These are phyloP conservation scores for Exophiala phaeomuriformis DNA, from an alignment of 2,329 filamentous ascomycete species.

Conservation along the genomic window DNA sequence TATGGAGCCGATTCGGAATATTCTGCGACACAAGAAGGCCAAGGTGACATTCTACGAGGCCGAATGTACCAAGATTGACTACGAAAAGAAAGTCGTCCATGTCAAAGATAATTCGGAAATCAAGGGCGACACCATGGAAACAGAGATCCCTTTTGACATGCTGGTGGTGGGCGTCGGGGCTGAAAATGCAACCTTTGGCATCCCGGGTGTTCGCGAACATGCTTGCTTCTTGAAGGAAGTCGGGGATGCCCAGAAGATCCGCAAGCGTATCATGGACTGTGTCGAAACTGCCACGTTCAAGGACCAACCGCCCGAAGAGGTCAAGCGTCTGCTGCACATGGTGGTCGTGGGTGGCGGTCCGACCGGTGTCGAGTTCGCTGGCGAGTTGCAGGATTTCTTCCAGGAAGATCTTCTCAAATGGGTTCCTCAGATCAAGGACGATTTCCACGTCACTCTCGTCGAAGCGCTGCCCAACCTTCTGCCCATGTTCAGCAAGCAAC, in stretches of 20 bases:
- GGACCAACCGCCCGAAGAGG: constrained; percentile 79
- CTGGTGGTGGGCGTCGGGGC: constrained; percentile 94
- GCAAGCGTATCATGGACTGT: constrained; percentile 99
- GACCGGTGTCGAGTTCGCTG: constrained; percentile 96
- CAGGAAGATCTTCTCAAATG: constrained; percentile 97
- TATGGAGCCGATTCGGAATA: constrained; percentile 97
- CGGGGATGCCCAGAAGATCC: constrained; percentile 87
- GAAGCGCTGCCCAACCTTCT: constrained; percentile 95
- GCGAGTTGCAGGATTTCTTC: constrained; percentile 98
- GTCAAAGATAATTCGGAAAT: constrained; percentile 90
- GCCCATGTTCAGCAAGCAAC: constrained; percentile 96
- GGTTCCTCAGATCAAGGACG: constrained; percentile 87
- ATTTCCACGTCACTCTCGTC: constrained; percentile 95
- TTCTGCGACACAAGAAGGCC: constrained; percentile 89
- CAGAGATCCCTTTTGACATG: constrained; percentile 95
- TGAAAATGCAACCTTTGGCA: constrained; percentile 97
- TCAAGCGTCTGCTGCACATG: constrained; percentile 95
- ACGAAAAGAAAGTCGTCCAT: constrained; percentile 77
- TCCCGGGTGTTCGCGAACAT: constrained; percentile 88
- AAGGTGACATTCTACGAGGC: constrained; percentile 96
- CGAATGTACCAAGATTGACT: constrained; percentile 87
- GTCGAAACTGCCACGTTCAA: constrained; percentile 98
- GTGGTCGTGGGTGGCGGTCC: constrained; percentile 90
- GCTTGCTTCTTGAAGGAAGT: constrained; percentile 99
- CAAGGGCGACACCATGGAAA: constrained; percentile 72